Base-by-base conservation (phyloP, 805 yeast species). In the Saturnispora sekii region DNA sequence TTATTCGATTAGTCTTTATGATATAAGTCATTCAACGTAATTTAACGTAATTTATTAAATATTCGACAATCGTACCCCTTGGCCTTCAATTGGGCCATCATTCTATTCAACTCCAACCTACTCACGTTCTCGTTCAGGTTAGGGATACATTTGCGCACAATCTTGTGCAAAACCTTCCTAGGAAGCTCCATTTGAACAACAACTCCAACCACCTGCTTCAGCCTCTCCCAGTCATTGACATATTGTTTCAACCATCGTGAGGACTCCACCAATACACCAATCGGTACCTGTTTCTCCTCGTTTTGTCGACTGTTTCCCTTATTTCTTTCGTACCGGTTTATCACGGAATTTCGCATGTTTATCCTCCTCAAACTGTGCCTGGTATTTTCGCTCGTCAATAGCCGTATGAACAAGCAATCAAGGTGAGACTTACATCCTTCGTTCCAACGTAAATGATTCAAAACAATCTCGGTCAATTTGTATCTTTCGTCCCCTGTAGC, bases 1-100 rank as follows among this genome's bases (percentile, higher is more conserved):
- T 37, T 43, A 42, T 43, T 43, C 46, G 46, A 43, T 43, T 43
- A 43, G 46, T 43, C 46, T 43, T 43, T 43, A 43, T 43, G 46
- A 43, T 21, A 21, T 21, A 21, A 21, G 26, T 21, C 26, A 21
- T 21, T 21, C 7, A 21, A 21, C 26, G 26, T 21, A 21, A 21
- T 8, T 21, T 21, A 21, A 21, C 26, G 26, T 21, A 21, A 21
- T 21, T 21, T 21, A 21, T 21, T 21, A 21, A 21, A 21, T 21
- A 21, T 21, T 21, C 26, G 26, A 21, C 26, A 21, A 6, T 21
- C 26, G 26, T 21, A 21, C 26, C 26, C 26, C 26, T 21, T 21
- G 26, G 26, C 26, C 26, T 21, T 21, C 26, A 21, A 21, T 21
- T 21, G 26, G 7, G 26, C 26, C 26, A 21, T 21, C 26, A 21